phyloP scores from a whole-genome alignment of 805 yeast species.

The Ogataea ganodermae region DNA sequence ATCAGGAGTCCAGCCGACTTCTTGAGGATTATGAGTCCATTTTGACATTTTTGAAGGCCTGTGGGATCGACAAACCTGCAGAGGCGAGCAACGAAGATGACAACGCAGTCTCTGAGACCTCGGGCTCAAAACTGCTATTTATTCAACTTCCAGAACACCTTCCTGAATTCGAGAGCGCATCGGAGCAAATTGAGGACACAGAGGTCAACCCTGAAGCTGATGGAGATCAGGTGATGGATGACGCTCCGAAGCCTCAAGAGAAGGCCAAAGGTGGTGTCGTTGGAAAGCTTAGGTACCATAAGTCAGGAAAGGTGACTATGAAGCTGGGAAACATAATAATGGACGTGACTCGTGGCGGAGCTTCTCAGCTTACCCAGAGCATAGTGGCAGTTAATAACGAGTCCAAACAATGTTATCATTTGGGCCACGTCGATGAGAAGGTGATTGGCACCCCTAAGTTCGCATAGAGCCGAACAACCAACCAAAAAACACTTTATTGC shows the following conservation, averaged over 20 bases:
- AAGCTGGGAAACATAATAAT: constrained; percentile 68
- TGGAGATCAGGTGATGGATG: not conserved
- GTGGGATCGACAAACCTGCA: constrained; percentile 12
- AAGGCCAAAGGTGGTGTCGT: constrained; percentile 50
- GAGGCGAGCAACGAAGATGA: constrained; percentile 9
- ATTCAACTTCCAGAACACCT: constrained; percentile 35
- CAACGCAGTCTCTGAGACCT: not conserved
- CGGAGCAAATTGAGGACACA: not conserved
- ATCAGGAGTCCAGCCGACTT: constrained; percentile 38
- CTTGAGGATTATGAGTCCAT: constrained; percentile 43
- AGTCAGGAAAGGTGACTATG: constrained; percentile 80
- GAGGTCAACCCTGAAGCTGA: constrained; percentile 14
- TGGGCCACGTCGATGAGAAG: constrained; percentile 60
- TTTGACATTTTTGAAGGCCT: constrained; percentile 19
- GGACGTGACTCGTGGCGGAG: constrained; percentile 73
- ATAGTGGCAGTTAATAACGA: constrained; percentile 48
- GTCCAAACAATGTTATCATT: constrained; percentile 42
- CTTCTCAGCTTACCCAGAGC: constrained; percentile 71
- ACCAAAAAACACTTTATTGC: not conserved
- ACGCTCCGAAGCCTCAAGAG: not conserved
- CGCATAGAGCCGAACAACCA: constrained; percentile 6
- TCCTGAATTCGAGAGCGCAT: constrained; percentile 22
- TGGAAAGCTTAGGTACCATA: constrained; percentile 75
- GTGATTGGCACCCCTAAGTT: constrained; percentile 60
- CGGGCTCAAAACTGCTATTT: constrained; percentile 21